These are phyloP conservation scores for Globisporangium splendens DNA, from an alignment of 352 stramenopile genomes.

Conservation along the genomic window DNA sequence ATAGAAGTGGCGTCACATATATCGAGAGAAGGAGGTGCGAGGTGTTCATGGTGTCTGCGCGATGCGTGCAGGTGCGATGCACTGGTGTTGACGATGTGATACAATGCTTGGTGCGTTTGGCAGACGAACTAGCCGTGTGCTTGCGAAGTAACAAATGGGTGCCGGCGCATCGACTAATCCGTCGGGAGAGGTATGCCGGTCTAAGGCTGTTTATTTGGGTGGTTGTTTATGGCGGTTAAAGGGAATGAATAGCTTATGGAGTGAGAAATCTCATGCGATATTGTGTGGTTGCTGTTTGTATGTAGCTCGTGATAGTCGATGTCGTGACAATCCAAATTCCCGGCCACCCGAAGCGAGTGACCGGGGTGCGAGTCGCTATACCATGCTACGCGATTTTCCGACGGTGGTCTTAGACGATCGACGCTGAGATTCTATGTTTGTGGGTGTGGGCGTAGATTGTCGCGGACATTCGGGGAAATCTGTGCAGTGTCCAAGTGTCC, in stretches of 20 bases:
- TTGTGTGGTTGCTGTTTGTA: conserved; percentile 1
- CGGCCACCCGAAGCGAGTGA: conserved; percentile 46
- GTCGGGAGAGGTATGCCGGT: conserved; percentile 25
- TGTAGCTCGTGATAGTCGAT: conserved; percentile 57
- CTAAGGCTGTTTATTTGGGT: no score
- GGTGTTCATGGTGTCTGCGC: no score
- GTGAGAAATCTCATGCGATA: background rate
- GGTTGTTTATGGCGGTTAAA: no score
- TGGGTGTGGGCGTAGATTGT: conserved; percentile 34
- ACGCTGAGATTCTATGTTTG: background rate
- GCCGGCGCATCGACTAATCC: conserved; percentile 31
- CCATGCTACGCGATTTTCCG: background rate
- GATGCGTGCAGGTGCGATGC: conserved; percentile 8
- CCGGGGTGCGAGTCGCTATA: conserved; percentile 31
- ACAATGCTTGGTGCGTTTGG: background rate
- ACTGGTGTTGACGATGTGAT: conserved; percentile 4
- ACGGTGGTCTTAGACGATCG: no score
- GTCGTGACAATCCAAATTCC: conserved; percentile 52
- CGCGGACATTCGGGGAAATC: conserved; percentile 36
- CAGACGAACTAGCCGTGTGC: background rate
- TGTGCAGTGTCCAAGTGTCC: conserved; percentile 54
- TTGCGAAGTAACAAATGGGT: conserved; percentile 30
- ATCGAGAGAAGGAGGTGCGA: no score
- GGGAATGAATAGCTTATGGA: background rate
- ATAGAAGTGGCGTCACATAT: no score